These are phyloP conservation scores for Neonothopanus nambi DNA, from an alignment of 1,284 basidiomycete species.

Conservation along the genomic window DNA sequence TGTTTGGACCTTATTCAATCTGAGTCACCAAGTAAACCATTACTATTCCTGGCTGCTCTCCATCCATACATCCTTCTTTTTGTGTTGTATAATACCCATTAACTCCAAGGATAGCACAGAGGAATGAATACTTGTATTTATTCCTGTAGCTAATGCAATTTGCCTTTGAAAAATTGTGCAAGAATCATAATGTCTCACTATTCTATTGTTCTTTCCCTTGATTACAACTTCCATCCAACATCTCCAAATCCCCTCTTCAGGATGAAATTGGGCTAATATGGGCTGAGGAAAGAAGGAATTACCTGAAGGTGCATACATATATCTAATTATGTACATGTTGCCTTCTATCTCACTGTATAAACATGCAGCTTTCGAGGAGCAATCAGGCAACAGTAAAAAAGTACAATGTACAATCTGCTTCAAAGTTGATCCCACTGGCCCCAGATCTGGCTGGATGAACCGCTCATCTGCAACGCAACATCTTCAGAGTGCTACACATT, in stretches of 20 bases:
- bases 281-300: not conserved
- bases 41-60: too few species aligned
- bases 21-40: too few species aligned
- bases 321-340: not conserved
- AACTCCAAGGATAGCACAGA: too few species aligned
- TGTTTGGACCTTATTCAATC: too few species aligned
- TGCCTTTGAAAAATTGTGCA: too few species aligned
- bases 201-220: too few species aligned
- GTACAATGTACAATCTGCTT: not conserved
- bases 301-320: not conserved
- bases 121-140: too few species aligned
- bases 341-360: not conserved
- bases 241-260: not conserved
- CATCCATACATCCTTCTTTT: too few species aligned
- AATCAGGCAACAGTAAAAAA: not conserved
- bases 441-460: not conserved
- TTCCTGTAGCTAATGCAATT: too few species aligned
- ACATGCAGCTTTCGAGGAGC: not conserved
- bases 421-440: not conserved
- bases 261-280: not conserved
- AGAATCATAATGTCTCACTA: too few species aligned
- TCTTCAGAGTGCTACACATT: not conserved
- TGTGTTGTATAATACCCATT: too few species aligned
- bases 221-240: too few species aligned
- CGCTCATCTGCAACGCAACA: not conserved